Evolutionary conservation across 441 rosid species (phyloP).

Genomic region (Francoa sonchifolia): DNA sequence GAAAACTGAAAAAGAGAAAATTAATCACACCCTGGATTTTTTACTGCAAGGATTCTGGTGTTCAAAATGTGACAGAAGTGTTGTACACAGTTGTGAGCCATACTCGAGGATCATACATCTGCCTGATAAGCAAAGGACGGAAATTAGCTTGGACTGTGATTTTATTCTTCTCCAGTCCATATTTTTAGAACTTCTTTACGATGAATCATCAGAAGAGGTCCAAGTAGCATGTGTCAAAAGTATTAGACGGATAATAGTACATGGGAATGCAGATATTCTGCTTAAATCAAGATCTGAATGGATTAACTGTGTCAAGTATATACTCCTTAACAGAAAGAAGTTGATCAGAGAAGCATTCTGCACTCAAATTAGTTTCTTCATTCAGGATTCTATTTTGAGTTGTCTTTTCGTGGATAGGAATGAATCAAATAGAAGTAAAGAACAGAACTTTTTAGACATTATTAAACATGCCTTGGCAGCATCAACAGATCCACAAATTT

Average conservation of each 20-base stretch:
- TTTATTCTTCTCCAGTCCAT: slow-evolving; percentile 35
- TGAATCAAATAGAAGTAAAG: slow-evolving; percentile 29
- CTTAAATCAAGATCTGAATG: slow-evolving; percentile 51
- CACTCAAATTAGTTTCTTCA: slow-evolving; percentile 63
- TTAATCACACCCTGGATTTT: slow-evolving; percentile 30
- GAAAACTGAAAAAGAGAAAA: slow-evolving; percentile 27
- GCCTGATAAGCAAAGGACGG: slow-evolving; percentile 22
- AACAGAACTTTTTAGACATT: slow-evolving; percentile 43
- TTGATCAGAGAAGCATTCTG: slow-evolving; percentile 81
- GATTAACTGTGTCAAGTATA: slow-evolving; percentile 56
- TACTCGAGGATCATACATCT: slow-evolving; percentile 25
- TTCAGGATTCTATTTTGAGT: slow-evolving; percentile 34
- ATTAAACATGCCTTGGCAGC: slow-evolving; percentile 44
- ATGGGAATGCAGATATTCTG: slow-evolving; percentile 40
- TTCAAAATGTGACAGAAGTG: slow-evolving; percentile 61
- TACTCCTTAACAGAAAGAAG: slow-evolving; percentile 58
- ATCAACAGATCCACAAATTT: slow-evolving; percentile 53
- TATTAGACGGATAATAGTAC: slow-evolving; percentile 62
- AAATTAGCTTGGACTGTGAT: slow-evolving; percentile 27
- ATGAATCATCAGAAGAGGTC: slow-evolving; percentile 68
- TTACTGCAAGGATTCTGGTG: slow-evolving; percentile 74
- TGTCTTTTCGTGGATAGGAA: slow-evolving; percentile 46
- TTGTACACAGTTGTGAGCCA: slow-evolving; percentile 20
- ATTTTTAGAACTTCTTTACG: slow-evolving; percentile 63
- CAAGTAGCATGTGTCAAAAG: slow-evolving; percentile 78